Evolutionary conservation across 75 land plant genomes (phyloP), one percentile per base, ranked within the genome.

Genomic region (Sequoiadendron giganteum): DNA sequence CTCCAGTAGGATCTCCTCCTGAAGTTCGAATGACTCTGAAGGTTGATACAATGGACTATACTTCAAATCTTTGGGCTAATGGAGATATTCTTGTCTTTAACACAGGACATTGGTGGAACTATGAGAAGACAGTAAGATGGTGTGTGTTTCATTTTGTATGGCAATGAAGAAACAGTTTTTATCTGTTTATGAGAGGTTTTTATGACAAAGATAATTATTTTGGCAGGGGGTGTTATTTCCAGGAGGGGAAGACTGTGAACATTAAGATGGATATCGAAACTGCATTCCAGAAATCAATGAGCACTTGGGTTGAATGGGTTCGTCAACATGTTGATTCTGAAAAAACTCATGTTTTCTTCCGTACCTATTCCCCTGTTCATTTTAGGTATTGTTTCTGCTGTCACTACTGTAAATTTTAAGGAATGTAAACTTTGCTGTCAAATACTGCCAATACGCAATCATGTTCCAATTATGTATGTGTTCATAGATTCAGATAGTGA

Each of bases 71-170:
- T 21, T 97, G 99, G 99, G 30, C 39, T 14, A 89, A 90, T 34
- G 97, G 96, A 0, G 87, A 95, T 83, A 91, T 96, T 11, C 58
- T 96, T 18, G 88, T 96, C 36, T 92, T 96, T 89, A 97, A 95
- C 86, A 90, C 91, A 40, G 98, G 97, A 1, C 99, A 97, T 83
- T 97, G 98, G 98, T 97, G 98, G 98, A 95, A 90, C 79, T 32
- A 92, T 19, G 92, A 92, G 25, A 96, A 97, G 88, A 97, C 95
- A n/a, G 10, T 76, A 9, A 89, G 88, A 32, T 61, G 83, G 93
- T 86, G 83, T 85, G 96, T 93, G 89, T 15, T 21, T 56, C 52
- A 87, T 19, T 77, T 89, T 21, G 48, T 87, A 54, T 36, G 30
- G 11, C 30, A 7, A 10, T 43, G 3, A 13, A 82, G 10, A 36